Evolutionary conservation across 768 basidiomycete species (phyloP).

Genomic region (Agrocybe praecox): DNA sequence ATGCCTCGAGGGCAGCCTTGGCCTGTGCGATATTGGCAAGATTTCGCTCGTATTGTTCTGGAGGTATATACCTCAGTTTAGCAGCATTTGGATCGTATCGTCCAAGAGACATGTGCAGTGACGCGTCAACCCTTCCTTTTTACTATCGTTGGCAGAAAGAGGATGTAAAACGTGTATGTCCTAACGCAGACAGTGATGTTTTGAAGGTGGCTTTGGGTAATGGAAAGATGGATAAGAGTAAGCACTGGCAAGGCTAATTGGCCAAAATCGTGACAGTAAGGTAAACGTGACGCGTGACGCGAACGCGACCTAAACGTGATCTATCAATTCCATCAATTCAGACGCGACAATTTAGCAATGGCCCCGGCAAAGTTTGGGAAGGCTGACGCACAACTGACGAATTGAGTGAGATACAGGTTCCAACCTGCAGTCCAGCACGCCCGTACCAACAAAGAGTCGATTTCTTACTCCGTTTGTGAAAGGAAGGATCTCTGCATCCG

Average conservation of each 20-base stretch:
- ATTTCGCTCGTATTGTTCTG: conserved; percentile 32
- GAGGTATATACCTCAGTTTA: conserved; percentile 16
- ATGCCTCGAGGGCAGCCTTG: conserved; percentile 32
- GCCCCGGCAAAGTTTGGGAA: too few species aligned
- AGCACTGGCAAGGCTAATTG: too few species aligned
- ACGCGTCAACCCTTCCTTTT: not conserved
- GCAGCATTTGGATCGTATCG: conserved; percentile 11
- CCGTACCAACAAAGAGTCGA: not conserved
- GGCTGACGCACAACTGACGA: too few species aligned
- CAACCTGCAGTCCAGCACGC: too few species aligned
- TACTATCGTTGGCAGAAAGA: not conserved
- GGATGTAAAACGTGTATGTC: too few species aligned
- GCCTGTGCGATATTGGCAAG: conserved; percentile 27
- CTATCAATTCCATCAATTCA: too few species aligned
- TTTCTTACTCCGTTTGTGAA: not conserved
- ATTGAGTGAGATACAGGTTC: too few species aligned
- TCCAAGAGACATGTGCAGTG: conserved; percentile 21
- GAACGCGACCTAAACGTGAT: not conserved
- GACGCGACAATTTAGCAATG: too few species aligned
- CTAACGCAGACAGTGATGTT: too few species aligned
- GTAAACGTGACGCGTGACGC: not conserved
- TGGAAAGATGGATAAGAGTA: too few species aligned
- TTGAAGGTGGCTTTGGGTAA: too few species aligned
- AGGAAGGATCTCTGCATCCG: not conserved
- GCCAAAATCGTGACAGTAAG: not conserved